These are phyloP conservation scores for Geotrichum fermentans DNA, from an alignment of 1,139 yeast species.

Conservation along the genomic window DNA sequence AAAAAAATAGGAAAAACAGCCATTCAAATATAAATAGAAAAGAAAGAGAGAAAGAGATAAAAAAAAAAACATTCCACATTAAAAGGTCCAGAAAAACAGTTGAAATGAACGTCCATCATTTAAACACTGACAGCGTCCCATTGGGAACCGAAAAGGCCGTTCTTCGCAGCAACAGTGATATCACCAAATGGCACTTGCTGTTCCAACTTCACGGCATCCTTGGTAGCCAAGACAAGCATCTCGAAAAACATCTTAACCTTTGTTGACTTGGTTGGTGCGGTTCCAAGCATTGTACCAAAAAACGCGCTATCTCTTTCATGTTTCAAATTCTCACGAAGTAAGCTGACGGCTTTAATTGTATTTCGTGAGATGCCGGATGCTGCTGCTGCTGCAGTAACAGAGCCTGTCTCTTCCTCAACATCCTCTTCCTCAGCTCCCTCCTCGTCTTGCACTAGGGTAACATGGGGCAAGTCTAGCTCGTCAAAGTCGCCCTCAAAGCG, in stretches of 20 bases:
- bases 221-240: slow-evolving; percentile 73
- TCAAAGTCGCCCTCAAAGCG: slow-evolving; percentile 6
- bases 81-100: not conserved
- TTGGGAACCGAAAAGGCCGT: slow-evolving; percentile 42
- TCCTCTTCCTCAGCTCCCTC: slow-evolving; percentile 11
- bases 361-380: slow-evolving; percentile 40
- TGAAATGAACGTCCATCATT: not conserved
- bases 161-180: slow-evolving; percentile 51
- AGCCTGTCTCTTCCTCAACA: slow-evolving; percentile 24
- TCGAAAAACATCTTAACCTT: slow-evolving; percentile 66
- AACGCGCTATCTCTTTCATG: slow-evolving; percentile 18
- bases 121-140: slow-evolving; percentile 19
- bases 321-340: slow-evolving; percentile 42
- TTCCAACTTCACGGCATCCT: slow-evolving; percentile 59
- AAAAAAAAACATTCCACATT: slow-evolving; percentile 4
- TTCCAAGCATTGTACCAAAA: slow-evolving; percentile 23
- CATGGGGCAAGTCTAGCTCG: slow-evolving; percentile 7
- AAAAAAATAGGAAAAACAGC: not conserved
- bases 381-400: not conserved
- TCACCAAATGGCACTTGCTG: slow-evolving; percentile 62
- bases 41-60: not conserved
- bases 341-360: slow-evolving; percentile 54
- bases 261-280: slow-evolving; percentile 23
- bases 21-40: not conserved
- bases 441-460: slow-evolving; percentile 11